Base-by-base conservation (phyloP, 2,329 filamentous ascomycete genomes). In the Sporothrix pallida region DNA sequence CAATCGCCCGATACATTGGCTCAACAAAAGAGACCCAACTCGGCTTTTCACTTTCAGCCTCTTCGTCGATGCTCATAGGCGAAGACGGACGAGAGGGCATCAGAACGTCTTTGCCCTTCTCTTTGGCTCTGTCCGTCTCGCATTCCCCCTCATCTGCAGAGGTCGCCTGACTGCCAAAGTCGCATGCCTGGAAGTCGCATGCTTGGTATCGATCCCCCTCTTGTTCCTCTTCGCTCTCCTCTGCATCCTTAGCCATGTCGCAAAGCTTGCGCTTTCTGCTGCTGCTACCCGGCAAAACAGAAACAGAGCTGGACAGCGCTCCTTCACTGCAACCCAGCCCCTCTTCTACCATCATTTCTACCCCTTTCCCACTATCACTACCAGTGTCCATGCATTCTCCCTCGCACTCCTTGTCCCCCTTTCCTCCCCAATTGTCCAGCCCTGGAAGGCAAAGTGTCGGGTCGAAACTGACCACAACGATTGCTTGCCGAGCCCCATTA, bases 391-490 rank as follows among this genome's bases (percentile, higher is more conserved):
- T 12, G 8, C 13, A 10, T 23, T 56, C 52, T 13, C 23, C 31
- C 50, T 44, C 52, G 20, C 15, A 8, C 17, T 20, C 10, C 23
- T 72, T 50, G n/a, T 37, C 13, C 9, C 4, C 13, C 26, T 20
- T n/a, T 1, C 37, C 52, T 50, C 52, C 72, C 58, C 65, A 78
- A 3, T 17, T 17, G 5, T 58, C 54, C 20, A 73, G 74, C 0
- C 74, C 71, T 4, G 71, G 60, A 13, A 75, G 46, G 20, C 68
- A 50, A 12, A 75, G 58, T 15, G 68, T 71, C 1, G 84, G 82
- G 75, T 86, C 84, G 74, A 84, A 86, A 5, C 80, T 81, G 2
- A 86, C 74, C 60, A 86, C 82, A 0, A 86, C 80, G 13, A 86
- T 74, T 0, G 82, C 81, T 26, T 50, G 65, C 13, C 48, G 13